These are phyloP conservation scores for Flammula alnicola DNA, from an alignment of 1,284 basidiomycete genomes.

Conservation along the genomic window DNA sequence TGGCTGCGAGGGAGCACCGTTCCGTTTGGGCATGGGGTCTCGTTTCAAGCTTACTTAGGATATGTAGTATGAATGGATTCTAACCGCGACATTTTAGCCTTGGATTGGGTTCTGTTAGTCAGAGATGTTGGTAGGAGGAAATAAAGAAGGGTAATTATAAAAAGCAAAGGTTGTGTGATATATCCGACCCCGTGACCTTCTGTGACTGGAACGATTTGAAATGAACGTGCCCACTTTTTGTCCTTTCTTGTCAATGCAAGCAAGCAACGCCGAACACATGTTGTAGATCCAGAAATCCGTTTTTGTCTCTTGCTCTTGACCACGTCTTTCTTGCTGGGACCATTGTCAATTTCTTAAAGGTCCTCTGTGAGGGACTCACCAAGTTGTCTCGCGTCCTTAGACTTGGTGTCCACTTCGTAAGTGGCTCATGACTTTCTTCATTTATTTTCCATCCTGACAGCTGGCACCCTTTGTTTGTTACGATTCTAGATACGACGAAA, in stretches of 20 bases:
- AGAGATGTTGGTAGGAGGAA: neutral
- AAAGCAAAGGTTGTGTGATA: too few relatives aligned
- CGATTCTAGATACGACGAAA: slow-evolving; percentile 27
- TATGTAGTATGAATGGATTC: slow-evolving; percentile 1
- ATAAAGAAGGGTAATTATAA: neutral
- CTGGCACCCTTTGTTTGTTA: slow-evolving; percentile 12
- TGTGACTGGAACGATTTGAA: slow-evolving; percentile 9
- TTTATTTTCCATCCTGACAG: slow-evolving; percentile 7
- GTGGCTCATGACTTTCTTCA: slow-evolving; percentile 2
- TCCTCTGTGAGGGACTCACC: slow-evolving; percentile 30
- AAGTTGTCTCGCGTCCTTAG: slow-evolving; percentile 16
- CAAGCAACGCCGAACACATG: slow-evolving; percentile 34
- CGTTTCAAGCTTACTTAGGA: slow-evolving; percentile 4
- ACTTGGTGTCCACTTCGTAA: slow-evolving; percentile 32
- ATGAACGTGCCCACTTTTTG: slow-evolving; percentile 32
- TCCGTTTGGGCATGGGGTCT: too few relatives aligned
- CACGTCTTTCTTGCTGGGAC: too few relatives aligned
- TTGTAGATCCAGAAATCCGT: slow-evolving; percentile 34
- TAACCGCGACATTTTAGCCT: too few relatives aligned
- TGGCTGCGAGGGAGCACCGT: neutral
- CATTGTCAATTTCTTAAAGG: slow-evolving; percentile 8
- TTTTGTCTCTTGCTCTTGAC: slow-evolving; percentile 20
- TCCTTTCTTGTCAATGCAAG: slow-evolving; percentile 29
- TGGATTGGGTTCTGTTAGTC: too few relatives aligned
- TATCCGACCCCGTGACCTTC: too few relatives aligned